phyloP scores from a whole-genome alignment of 164 flowering plant genomes.

The Piper longum region DNA sequence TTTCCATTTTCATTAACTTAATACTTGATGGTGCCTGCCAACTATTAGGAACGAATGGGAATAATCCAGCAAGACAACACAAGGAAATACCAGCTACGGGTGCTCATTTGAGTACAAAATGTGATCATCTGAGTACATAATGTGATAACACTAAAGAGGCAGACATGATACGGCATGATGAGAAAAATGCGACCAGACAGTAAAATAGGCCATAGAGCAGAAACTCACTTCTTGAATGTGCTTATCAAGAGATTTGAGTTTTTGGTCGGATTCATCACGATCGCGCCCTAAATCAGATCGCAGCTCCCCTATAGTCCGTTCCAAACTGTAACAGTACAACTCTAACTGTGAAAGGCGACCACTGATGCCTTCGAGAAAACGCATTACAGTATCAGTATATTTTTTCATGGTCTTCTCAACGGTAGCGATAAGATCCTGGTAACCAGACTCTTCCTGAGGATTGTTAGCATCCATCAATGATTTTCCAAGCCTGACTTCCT shows the following conservation, averaged over 20 bases:
- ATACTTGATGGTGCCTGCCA: not conserved
- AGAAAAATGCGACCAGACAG: not conserved
- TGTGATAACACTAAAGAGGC: not conserved
- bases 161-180: not conserved
- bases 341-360: constrained; percentile 85
- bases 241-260: constrained; percentile 81
- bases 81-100: too few relatives aligned
- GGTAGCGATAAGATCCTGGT: constrained; percentile 41
- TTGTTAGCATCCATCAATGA: constrained; percentile 33
- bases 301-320: constrained; percentile 83
- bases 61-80: not conserved
- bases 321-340: constrained; percentile 80
- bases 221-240: constrained; percentile 80
- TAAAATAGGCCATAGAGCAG: not conserved
- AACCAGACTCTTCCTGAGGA: constrained; percentile 54
- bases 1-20: too few relatives aligned
- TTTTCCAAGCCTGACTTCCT: constrained; percentile 50
- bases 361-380: constrained; percentile 90
- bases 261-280: constrained; percentile 57
- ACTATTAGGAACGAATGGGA: not conserved
- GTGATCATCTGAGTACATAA: not conserved
- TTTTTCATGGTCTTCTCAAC: constrained; percentile 87
- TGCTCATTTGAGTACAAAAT: not conserved
- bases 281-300: constrained; percentile 65
- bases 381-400: constrained; percentile 67